Base-by-base conservation (phyloP, 169 alveolate species). In the Plasmodium chabaudi region DNA sequence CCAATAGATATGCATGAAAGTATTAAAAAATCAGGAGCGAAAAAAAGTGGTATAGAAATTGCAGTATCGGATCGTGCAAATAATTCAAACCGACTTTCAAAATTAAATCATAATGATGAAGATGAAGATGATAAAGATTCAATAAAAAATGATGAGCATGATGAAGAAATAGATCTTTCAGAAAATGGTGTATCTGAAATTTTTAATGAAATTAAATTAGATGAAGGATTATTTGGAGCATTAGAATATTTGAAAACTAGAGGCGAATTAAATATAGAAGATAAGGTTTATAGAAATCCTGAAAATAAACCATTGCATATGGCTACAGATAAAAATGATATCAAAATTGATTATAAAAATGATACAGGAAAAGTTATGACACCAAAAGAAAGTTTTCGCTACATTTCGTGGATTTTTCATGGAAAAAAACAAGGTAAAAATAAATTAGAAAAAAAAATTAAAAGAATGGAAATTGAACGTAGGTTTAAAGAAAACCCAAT, bases 361-460 rank as follows among this genome's bases (percentile, higher is more conserved):
- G 92, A 88, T 27, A 88, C 91, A 19, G 96, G 96, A 15, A 87
- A 89, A 21, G 88, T 72, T 13, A 89, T 93, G 94, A 92, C 96
- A 1, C 96, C 96, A 1, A 93, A 93, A 74, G 96, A 93, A 68
- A 93, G 94, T n/a, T 93, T 93, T 60, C 73, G 94, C 13, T 63
- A 92, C 46, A 86, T 93, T 12, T 93, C 95, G 9, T 93, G 95
- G 95, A 44, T 70, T 51, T 93, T 93, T 88, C 96, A 93, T 69
- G 96, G 96, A 46, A 93, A 93, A 75, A 74, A 75, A 15, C 96
- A 94, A 12, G 94, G 96, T 2, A 92, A 87, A 86, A 93, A 93
- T 63, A 93, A 93, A 87, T 90, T 73, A 63, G 96, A 93, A 65
- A 89, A 90, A 64, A 91, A 77, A 63, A 74, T 87, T 12, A 91